Conservation (phyloP, 225 moss, liverwort and hornwort species). For the Bryum argenteum region DNA sequence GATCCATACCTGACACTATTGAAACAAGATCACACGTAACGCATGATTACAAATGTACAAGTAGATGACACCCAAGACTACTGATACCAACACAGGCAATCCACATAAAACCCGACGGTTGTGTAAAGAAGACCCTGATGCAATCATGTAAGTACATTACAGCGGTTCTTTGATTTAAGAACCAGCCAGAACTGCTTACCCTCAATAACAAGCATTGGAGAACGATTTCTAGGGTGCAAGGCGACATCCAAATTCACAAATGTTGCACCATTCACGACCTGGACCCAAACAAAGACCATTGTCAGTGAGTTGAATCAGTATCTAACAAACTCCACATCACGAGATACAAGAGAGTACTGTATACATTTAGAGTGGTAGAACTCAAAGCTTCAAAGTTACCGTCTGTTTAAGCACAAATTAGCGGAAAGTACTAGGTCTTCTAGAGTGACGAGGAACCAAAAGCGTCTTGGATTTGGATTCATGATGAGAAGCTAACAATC, state of each 20-base stretch:
- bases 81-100: neutral
- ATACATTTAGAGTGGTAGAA: neutral
- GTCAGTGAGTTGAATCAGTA: neutral
- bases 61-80: neutral
- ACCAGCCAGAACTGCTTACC: conserved; percentile 25
- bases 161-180: neutral
- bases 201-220: conserved; percentile 68
- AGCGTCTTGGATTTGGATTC: neutral
- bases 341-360: neutral
- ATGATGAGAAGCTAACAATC: neutral
- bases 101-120: neutral
- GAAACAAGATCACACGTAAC: neutral
- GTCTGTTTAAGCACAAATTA: neutral
- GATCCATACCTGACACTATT: too few relatives aligned
- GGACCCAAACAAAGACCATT: conserved; percentile 3
- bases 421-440: neutral
- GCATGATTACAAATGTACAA: neutral
- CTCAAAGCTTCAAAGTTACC: neutral
- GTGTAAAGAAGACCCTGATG: neutral
- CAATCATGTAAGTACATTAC: neutral
- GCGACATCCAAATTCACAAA: conserved; percentile 71
- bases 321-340: neutral
- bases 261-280: conserved; percentile 74
- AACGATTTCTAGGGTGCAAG: conserved; percentile 51
- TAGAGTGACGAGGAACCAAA: neutral